Conservation (phyloP, 2,329 filamentous ascomycete species). For the Bipolaris sorokiniana region DNA sequence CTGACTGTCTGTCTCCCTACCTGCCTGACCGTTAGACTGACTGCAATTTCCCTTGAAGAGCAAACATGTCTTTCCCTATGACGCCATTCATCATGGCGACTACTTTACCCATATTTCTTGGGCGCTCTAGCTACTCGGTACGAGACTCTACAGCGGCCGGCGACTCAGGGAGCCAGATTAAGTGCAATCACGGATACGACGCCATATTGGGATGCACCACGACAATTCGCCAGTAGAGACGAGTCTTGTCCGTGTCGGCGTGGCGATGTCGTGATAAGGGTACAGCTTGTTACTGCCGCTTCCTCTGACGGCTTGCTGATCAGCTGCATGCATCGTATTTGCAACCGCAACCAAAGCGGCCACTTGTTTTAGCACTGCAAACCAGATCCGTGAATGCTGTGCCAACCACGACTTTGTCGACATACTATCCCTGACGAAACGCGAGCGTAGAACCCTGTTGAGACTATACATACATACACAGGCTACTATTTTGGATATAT, state of each 20-base stretch:
- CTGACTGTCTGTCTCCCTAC: neutral
- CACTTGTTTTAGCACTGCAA: neutral
- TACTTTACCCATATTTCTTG: constrained; percentile 8
- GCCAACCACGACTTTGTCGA: neutral
- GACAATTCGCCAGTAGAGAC: constrained; percentile 6
- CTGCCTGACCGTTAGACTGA: too few species aligned
- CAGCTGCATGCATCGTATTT: neutral
- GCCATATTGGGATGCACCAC: constrained; percentile 2
- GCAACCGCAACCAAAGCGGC: neutral
- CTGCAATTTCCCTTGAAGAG: too few species aligned
- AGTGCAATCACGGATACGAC: constrained; percentile 30
- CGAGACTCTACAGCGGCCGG: constrained; percentile 20
- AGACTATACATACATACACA: neutral
- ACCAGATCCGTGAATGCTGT: neutral
- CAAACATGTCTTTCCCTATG: too few species aligned
- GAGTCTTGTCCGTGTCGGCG: too few species aligned
- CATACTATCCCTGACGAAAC: constrained; percentile 1
- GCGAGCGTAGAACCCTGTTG: neutral
- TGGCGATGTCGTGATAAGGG: neutral
- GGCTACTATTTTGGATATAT: constrained; percentile 1
- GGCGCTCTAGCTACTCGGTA: constrained; percentile 5
- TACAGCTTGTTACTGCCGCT: neutral
- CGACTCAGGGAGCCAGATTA: constrained; percentile 26
- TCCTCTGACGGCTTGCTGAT: neutral
- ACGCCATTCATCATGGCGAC: constrained; percentile 2